A percentile compares a stretch with the other conserved stretches of the same genome.
Evolutionary conservation across 129 eudicot genomes (phyloP).

Genomic region (Centrapalus pauciflorus): DNA sequence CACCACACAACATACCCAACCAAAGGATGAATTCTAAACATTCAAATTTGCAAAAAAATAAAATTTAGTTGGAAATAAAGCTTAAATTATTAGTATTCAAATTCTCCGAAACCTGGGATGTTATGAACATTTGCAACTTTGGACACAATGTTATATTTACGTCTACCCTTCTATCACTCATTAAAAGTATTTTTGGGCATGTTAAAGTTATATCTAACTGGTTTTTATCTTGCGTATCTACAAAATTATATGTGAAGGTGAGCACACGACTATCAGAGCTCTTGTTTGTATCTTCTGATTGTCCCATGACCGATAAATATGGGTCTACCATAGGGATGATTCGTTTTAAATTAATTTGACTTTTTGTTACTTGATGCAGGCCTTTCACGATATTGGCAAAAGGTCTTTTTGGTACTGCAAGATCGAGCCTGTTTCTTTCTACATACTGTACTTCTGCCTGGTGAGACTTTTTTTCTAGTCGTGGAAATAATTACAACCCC

Average conservation of each 20-base stretch:
- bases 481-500: too few relatives aligned
- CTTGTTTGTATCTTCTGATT: constrained; percentile 4
- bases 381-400: constrained; percentile 82
- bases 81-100: too few relatives aligned
- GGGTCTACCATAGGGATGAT: neutral
- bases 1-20: neutral
- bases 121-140: too few relatives aligned
- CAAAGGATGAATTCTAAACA: too few relatives aligned
- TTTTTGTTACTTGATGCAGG: constrained; percentile 43
- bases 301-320: neutral
- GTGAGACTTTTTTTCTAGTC: too few relatives aligned
- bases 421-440: constrained; percentile 93
- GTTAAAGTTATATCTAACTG: neutral
- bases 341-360: neutral
- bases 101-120: too few relatives aligned
- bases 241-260: neutral
- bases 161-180: neutral
- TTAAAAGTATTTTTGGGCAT: neutral
- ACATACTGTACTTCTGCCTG: constrained; percentile 91
- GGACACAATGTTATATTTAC: neutral
- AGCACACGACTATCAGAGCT: neutral
- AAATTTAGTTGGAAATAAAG: too few relatives aligned
- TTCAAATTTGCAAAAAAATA: too few relatives aligned
- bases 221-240: constrained; percentile 6
- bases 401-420: constrained; percentile 89